phyloP scores from a whole-genome alignment of 1,284 basidiomycete genomes.

The Neonothopanus nambi region DNA sequence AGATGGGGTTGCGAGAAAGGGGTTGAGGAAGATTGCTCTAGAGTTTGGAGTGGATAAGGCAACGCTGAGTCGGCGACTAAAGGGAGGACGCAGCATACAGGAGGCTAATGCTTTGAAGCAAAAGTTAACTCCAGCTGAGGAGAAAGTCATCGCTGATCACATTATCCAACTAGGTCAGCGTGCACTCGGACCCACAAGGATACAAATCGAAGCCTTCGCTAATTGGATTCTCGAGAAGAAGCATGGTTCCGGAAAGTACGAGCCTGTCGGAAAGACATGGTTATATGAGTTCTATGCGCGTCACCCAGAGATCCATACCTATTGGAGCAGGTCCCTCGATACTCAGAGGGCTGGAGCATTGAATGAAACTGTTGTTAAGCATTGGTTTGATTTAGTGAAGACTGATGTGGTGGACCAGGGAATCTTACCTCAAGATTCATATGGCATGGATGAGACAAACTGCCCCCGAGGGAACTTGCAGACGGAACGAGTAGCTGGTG shows the following conservation, averaged over 20 bases:
- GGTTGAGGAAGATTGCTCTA: neutral
- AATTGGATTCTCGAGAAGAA: slow-evolving; percentile 4
- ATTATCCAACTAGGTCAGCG: neutral
- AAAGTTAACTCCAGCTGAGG: slow-evolving; percentile 6
- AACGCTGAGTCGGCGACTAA: neutral
- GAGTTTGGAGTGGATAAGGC: neutral
- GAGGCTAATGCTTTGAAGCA: slow-evolving; percentile 7
- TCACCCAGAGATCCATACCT: slow-evolving; percentile 12
- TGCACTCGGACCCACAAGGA: neutral
- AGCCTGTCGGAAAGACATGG: slow-evolving; percentile 2
- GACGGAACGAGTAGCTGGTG: slow-evolving; percentile 17
- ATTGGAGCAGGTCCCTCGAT: slow-evolving; percentile 21
- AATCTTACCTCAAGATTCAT: slow-evolving; percentile 17
- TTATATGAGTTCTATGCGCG: slow-evolving; percentile 1
- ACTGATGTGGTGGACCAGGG: slow-evolving; percentile 17
- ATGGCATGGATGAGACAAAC: slow-evolving; percentile 24
- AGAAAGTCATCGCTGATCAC: slow-evolving; percentile 4
- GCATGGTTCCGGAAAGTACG: neutral
- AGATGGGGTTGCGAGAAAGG: neutral
- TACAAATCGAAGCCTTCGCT: slow-evolving; percentile 4
- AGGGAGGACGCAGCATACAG: slow-evolving; percentile 1
- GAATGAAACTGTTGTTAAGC: slow-evolving; percentile 20
- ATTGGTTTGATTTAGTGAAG: slow-evolving; percentile 21
- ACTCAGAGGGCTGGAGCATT: slow-evolving; percentile 18
- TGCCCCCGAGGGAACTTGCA: slow-evolving; percentile 17